Evolutionary conservation across 1,284 basidiomycete genomes (phyloP).

Genomic region (Athelia psychrophila): DNA sequence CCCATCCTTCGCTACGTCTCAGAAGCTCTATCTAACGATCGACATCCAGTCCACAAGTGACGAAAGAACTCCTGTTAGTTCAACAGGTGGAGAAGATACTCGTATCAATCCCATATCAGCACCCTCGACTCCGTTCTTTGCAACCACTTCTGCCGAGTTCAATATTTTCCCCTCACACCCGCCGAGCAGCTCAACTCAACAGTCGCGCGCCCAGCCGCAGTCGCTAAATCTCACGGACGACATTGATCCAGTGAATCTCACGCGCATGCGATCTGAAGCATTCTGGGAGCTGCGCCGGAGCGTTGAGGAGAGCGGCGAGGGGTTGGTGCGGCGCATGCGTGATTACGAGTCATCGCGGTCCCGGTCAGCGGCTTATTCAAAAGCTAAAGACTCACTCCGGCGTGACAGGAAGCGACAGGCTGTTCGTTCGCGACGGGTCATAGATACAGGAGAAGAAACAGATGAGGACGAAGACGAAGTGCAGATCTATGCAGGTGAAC

Average conservation of each 20-base stretch:
- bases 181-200: background rate
- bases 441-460: conserved; percentile 18
- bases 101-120: background rate
- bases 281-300: conserved; percentile 63
- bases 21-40: background rate
- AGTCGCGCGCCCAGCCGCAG: background rate
- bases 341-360: conserved; percentile 58
- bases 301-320: conserved; percentile 59
- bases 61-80: background rate
- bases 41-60: background rate
- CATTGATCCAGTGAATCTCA: conserved; percentile 29
- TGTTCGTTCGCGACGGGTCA: conserved; percentile 12
- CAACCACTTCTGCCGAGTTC: conserved; percentile 60
- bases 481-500: conserved; percentile 46
- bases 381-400: conserved; percentile 32
- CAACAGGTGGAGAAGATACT: too few relatives aligned
- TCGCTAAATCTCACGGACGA: conserved; percentile 8
- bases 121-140: conserved; percentile 36
- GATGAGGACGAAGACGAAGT: conserved; percentile 54
- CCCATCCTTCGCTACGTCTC: too few relatives aligned
- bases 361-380: conserved; percentile 31
- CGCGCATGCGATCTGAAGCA: conserved; percentile 53
- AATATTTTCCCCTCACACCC: conserved; percentile 40
- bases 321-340: conserved; percentile 69
- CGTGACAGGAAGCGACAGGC: conserved; percentile 37